phyloP scores from a whole-genome alignment of 768 basidiomycete genomes.

The Hygrophorus russula region DNA sequence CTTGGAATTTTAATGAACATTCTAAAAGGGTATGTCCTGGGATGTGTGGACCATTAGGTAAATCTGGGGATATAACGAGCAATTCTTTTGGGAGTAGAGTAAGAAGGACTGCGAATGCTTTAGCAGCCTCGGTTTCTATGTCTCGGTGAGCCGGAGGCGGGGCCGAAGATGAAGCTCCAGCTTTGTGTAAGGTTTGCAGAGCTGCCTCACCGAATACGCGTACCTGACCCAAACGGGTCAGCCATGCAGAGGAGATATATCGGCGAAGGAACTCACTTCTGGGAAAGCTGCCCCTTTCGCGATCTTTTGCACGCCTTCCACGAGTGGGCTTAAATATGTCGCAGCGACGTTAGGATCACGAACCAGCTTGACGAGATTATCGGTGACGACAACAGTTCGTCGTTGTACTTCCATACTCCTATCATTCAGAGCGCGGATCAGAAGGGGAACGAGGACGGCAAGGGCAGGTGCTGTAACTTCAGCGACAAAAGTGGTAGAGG shows the following conservation, averaged over 20 bases:
- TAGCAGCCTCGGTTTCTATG: conserved; percentile 48
- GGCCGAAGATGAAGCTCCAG: conserved; percentile 71
- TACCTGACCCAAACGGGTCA: conserved; percentile 33
- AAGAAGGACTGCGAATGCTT: conserved; percentile 43
- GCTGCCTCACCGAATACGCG: conserved; percentile 88
- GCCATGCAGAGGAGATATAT: conserved; percentile 7
- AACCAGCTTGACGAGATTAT: conserved; percentile 96
- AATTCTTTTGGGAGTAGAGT: conserved; percentile 46
- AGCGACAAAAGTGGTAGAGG: conserved; percentile 91
- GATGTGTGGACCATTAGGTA: conserved; percentile 39
- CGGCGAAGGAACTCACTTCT: conserved; percentile 41
- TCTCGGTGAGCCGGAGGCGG: conserved; percentile 65
- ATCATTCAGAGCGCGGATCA: conserved; percentile 86
- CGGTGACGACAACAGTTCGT: conserved; percentile 86
- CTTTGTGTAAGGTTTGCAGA: conserved; percentile 64
- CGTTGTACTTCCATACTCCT: conserved; percentile 95
- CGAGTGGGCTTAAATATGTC: conserved; percentile 73
- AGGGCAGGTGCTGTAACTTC: conserved; percentile 96
- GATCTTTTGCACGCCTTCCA: conserved; percentile 86
- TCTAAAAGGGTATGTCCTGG: conserved; percentile 48
- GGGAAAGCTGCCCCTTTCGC: conserved; percentile 90
- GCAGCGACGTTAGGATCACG: conserved; percentile 86
- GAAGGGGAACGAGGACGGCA: conserved; percentile 87
- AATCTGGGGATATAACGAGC: conserved; percentile 25
- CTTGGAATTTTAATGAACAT: conserved; percentile 57